phyloP scores from a whole-genome alignment of 2,329 filamentous ascomycete genomes.

The Phialophora macrospora region DNA sequence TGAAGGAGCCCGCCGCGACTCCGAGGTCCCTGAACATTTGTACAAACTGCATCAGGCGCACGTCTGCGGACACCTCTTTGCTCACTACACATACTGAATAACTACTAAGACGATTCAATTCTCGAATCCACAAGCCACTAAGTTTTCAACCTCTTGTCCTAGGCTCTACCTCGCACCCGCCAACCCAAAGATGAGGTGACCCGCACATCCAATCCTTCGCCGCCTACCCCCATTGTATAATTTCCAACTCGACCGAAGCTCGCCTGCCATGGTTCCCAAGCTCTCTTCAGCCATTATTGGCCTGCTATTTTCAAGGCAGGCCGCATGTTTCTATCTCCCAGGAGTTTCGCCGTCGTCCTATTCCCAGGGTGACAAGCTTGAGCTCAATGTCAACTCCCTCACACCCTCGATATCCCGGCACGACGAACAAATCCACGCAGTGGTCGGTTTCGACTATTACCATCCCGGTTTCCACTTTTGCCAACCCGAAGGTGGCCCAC shows the following conservation, averaged over 20 bases:
- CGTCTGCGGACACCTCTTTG: background rate
- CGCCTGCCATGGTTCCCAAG: slow-evolving; percentile 21
- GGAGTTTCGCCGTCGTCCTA: slow-evolving; percentile 95
- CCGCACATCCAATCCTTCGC: slow-evolving; percentile 3
- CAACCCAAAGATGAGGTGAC: slow-evolving; percentile 14
- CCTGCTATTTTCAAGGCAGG: slow-evolving; percentile 19
- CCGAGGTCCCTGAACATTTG: slow-evolving; percentile 1
- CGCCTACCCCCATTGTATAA: background rate
- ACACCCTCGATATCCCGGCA: slow-evolving; percentile 78
- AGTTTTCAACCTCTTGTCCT: background rate
- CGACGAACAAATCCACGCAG: slow-evolving; percentile 84
- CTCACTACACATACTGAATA: background rate
- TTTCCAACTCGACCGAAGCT: slow-evolving; percentile 1
- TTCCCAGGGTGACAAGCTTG: slow-evolving; percentile 75
- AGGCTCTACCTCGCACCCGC: background rate
- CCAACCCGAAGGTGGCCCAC: slow-evolving; percentile 72
- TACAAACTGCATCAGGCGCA: background rate
- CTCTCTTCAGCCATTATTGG: slow-evolving; percentile 22
- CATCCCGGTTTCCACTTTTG: slow-evolving; percentile 87
- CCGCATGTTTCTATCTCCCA: slow-evolving; percentile 84
- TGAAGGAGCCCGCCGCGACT: background rate
- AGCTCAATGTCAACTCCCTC: slow-evolving; percentile 89
- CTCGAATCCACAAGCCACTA: background rate
- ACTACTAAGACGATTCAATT: background rate
- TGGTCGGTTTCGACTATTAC: slow-evolving; percentile 97